Conservation (phyloP, 1,284 basidiomycete species). For the Pyrrhoderma noxium region DNA sequence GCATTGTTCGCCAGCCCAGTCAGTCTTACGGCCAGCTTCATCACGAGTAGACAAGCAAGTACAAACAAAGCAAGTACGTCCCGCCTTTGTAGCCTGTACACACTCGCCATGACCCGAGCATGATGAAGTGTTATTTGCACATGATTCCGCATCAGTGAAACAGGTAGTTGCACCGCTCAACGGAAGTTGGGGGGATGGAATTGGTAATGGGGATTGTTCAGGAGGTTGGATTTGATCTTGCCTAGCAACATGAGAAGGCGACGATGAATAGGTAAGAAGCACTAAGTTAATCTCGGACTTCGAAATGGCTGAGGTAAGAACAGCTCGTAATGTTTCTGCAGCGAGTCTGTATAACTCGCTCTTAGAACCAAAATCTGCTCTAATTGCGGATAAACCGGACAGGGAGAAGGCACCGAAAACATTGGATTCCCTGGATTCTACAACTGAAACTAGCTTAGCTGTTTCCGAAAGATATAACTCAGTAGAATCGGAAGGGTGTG, state of each 20-base stretch:
- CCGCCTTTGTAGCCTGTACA: constrained; percentile 48
- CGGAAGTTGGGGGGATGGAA: constrained; percentile 44
- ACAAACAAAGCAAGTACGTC: constrained; percentile 68
- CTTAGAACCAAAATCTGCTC: constrained; percentile 36
- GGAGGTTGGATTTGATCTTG: constrained; percentile 34
- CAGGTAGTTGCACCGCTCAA: constrained; percentile 60
- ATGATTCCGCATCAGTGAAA: constrained; percentile 45
- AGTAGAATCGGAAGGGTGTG: constrained; percentile 31
- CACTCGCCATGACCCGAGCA: constrained; percentile 72
- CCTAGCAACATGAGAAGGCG: constrained; percentile 19
- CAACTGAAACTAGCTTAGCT: constrained; percentile 41
- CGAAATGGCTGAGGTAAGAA: constrained; percentile 36
- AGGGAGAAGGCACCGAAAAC: constrained; percentile 52
- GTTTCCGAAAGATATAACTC: constrained; percentile 36
- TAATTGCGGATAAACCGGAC: constrained; percentile 34
- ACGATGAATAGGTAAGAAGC: constrained; percentile 39
- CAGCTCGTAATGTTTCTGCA: constrained; percentile 34
- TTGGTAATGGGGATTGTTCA: constrained; percentile 45
- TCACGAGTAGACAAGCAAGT: constrained; percentile 48
- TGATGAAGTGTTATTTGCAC: constrained; percentile 50
- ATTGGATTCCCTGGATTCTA: constrained; percentile 36
- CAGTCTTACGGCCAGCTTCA: constrained; percentile 43
- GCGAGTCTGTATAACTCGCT: constrained; percentile 44
- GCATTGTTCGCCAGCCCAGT: constrained; percentile 68
- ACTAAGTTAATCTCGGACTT: constrained; percentile 41